Conservation (phyloP, 1,284 basidiomycete genomes). For the Apiotrichum sp. region DNA sequence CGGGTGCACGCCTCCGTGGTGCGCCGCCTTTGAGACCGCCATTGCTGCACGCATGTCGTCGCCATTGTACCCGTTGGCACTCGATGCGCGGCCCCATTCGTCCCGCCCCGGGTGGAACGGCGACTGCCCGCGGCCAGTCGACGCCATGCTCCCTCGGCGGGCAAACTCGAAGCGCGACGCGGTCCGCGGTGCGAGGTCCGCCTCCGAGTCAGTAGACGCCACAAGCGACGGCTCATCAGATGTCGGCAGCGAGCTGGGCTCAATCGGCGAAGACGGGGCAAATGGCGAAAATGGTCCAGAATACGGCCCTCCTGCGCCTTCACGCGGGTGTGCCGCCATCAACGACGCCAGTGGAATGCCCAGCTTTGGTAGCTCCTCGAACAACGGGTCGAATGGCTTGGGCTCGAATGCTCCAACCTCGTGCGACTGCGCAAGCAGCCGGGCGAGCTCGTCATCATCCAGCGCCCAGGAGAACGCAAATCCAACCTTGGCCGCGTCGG, state of each 20-base stretch:
- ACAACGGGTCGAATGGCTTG: constrained; percentile 30
- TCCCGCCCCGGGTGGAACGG: constrained; percentile 15
- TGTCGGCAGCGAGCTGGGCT: constrained; percentile 9
- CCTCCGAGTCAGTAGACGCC: neutral
- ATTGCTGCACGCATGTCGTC: constrained; percentile 10
- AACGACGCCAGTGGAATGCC: constrained; percentile 19
- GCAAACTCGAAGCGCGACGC: constrained; percentile 21
- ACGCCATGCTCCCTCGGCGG: constrained; percentile 7
- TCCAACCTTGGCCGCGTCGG: constrained; percentile 28
- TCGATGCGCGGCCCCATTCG: constrained; percentile 16
- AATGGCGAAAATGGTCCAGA: constrained; percentile 20
- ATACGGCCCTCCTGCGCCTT: constrained; percentile 7
- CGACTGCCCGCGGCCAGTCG: constrained; percentile 9
- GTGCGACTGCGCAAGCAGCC: constrained; percentile 17
- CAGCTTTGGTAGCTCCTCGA: constrained; percentile 22
- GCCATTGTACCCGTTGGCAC: constrained; percentile 11
- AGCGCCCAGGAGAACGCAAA: constrained; percentile 33
- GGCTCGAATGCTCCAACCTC: constrained; percentile 30
- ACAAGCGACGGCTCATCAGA: neutral
- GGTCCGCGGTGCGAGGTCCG: constrained; percentile 12
- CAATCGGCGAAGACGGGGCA: constrained; percentile 14
- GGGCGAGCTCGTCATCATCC: constrained; percentile 26
- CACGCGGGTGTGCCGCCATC: constrained; percentile 10
- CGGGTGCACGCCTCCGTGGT: constrained; percentile 11
- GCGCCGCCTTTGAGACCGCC: constrained; percentile 2